phyloP scores from a whole-genome alignment of 805 yeast species.

The Sugiyamaella mastotermitis region DNA sequence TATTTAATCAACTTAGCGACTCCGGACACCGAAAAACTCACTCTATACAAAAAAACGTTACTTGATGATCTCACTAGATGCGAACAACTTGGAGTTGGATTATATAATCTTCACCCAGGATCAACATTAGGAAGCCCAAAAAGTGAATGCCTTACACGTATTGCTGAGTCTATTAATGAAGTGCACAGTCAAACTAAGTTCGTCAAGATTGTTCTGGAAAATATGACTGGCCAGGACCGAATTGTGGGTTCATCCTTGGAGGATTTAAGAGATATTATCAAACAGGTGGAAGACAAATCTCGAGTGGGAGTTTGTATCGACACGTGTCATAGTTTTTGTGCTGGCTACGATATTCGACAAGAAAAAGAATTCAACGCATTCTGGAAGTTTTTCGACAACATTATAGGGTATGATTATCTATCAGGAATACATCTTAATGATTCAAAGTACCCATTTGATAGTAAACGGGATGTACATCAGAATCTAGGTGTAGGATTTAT shows the following conservation, averaged over 20 bases:
- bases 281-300: conserved; percentile 66
- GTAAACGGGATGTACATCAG: conserved; percentile 89
- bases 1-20: conserved; percentile 90
- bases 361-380: conserved; percentile 54
- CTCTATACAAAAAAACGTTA: conserved; percentile 69
- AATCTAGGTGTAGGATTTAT: conserved; percentile 82
- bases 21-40: conserved; percentile 75
- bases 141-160: conserved; percentile 51
- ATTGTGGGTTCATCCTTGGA: conserved; percentile 76
- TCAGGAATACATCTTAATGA: conserved; percentile 86
- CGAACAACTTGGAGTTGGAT: conserved; percentile 76
- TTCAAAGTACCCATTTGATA: conserved; percentile 88
- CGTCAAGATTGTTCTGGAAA: conserved; percentile 87
- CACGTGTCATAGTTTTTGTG: conserved; percentile 94
- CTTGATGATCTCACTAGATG: conserved; percentile 84
- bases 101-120: conserved; percentile 86
- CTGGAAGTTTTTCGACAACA: conserved; percentile 69
- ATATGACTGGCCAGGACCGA: conserved; percentile 97
- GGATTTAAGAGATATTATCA: conserved; percentile 72
- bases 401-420: conserved; percentile 69
- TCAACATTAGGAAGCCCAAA: conserved; percentile 74
- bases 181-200: conserved; percentile 68
- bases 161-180: conserved; percentile 74
- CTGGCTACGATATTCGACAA: conserved; percentile 83
- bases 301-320: conserved; percentile 96